A percentile compares a stretch with the other conserved stretches of the same genome.
Conservation (phyloP, 2,329 filamentous ascomycete species). For the Ophiosphaerella herpotricha region DNA sequence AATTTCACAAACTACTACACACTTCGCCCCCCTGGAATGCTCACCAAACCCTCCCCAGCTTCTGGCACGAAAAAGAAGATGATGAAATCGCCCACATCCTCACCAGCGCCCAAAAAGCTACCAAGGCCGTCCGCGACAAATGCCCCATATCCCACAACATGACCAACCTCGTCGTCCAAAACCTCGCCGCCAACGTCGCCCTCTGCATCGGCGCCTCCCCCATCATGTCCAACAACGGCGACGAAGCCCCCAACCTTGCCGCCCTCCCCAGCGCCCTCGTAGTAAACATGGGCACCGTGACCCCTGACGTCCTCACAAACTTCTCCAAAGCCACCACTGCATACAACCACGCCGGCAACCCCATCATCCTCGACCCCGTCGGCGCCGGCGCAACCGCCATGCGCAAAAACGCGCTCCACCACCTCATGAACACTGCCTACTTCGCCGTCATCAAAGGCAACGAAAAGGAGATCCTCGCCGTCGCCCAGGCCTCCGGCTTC, state of each 20-base stretch:
- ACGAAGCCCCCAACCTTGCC: slow-evolving; percentile 81
- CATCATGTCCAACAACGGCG: slow-evolving; percentile 89
- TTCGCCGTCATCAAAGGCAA: slow-evolving; percentile 94
- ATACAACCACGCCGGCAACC: slow-evolving; percentile 77
- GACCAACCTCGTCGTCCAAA: slow-evolving; percentile 95
- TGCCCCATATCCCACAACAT: slow-evolving; percentile 91
- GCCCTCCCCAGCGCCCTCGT: slow-evolving; percentile 77
- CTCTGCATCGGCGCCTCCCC: slow-evolving; percentile 83
- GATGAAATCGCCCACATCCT: slow-evolving; percentile 18
- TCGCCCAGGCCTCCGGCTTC: slow-evolving; percentile 59
- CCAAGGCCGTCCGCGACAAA: slow-evolving; percentile 64
- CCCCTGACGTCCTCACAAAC: slow-evolving; percentile 71
- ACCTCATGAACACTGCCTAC: slow-evolving; percentile 73
- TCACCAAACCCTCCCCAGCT: slow-evolving; percentile 20
- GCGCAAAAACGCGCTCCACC: slow-evolving; percentile 71
- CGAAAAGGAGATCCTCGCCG: slow-evolving; percentile 80
- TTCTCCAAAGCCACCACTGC: slow-evolving; percentile 75
- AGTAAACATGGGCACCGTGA: slow-evolving; percentile 94
- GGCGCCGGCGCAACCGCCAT: slow-evolving; percentile 82
- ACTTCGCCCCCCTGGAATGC: slow-evolving; percentile 28
- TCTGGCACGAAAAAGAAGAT: slow-evolving; percentile 23
- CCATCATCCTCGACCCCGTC: slow-evolving; percentile 86
- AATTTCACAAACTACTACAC: slow-evolving; percentile 63
- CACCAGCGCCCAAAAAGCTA: slow-evolving; percentile 46
- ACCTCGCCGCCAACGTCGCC: slow-evolving; percentile 90